Conservation (phyloP, 768 basidiomycete genomes). For the Trametes meyenii region DNA sequence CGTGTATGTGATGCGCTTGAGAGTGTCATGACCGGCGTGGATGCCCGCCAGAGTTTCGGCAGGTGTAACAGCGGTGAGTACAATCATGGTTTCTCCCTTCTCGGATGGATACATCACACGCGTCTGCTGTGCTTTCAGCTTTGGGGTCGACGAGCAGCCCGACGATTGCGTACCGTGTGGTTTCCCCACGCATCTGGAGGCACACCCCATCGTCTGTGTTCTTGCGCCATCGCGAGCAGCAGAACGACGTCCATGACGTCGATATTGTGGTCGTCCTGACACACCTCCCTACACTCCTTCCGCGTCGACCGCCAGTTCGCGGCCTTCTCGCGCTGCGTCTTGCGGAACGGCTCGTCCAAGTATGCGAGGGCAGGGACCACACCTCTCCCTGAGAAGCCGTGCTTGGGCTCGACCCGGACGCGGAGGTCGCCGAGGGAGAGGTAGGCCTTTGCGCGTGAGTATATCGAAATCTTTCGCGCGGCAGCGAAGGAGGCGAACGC, state of each 20-base stretch:
- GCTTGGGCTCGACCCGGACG: constrained; percentile 10
- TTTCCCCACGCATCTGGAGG: not conserved
- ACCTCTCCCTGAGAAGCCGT: constrained; percentile 15
- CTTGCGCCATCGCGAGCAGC: constrained; percentile 8
- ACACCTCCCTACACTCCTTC: not conserved
- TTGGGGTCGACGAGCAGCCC: not conserved
- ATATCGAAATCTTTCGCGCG: not conserved
- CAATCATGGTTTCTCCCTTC: not conserved
- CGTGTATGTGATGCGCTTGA: constrained; percentile 6
- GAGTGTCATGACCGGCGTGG: not conserved
- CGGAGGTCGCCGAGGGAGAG: constrained; percentile 6
- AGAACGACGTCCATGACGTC: constrained; percentile 5
- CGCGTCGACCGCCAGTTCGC: not conserved
- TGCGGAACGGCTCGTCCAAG: constrained; percentile 10
- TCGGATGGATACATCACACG: constrained; percentile 9
- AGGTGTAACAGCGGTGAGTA: constrained; percentile 11
- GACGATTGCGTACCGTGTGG: not conserved
- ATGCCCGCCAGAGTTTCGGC: constrained; percentile 3
- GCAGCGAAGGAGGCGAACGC: constrained; percentile 4
- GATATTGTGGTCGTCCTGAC: not conserved
- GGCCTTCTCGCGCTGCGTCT: constrained; percentile 1
- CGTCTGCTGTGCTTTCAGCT: not conserved
- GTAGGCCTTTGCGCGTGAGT: constrained; percentile 12
- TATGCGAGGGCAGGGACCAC: constrained; percentile 10
- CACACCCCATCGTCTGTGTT: constrained; percentile 9